Evolutionary conservation across 2,329 filamentous ascomycete species (phyloP), one percentile per base, ranked within the genome.

Genomic region (Aaosphaeria pasadenensis): DNA sequence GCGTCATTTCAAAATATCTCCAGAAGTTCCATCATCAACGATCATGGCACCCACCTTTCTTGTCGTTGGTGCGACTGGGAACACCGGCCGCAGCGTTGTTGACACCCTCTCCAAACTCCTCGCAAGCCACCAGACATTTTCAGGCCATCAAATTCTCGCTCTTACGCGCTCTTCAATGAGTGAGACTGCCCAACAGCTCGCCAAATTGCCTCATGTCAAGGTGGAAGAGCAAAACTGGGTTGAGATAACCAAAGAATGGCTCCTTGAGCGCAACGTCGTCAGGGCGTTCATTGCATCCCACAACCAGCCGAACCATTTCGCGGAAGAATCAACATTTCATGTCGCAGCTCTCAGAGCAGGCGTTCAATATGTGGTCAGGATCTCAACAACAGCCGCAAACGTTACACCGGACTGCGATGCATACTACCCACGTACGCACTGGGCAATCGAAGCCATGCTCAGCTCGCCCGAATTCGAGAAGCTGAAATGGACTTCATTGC

Each of bases 221-320:
- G 35, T 59, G 1, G 9, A 47, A 6, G 51, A 59, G 45, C 13
- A 51, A 5, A 33, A 44, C 4, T 58, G 56, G 56, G 6, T 43
- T 1, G 48, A 53, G 5, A 55, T 59, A 31, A 55, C 49, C 5
- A 3, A 51, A 4, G 40, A 50, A 2, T 59, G 56, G 51, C 49
- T 58, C 7, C 43, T 36, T 4, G 39, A 54, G 6, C 50, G 48
- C 2, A 28, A 49, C 2, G 50, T 59, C 3, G 44, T 33, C 17
- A 33, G 50, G 35, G 50, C 45, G 9, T 59, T 55, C 48, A 55
- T 59, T 24, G 53, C 55, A 4, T 44, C 56, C 5, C 56, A 59
- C 49, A 56, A 56, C 38, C 41, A 40, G 38, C 57, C 55, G 11
- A 53, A 48, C 29, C 55, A 55, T 28, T 59, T 56, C 40, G 50